Evolutionary conservation across 805 yeast genomes (phyloP).

Genomic region (Ogataea nakhonphanomensis): DNA sequence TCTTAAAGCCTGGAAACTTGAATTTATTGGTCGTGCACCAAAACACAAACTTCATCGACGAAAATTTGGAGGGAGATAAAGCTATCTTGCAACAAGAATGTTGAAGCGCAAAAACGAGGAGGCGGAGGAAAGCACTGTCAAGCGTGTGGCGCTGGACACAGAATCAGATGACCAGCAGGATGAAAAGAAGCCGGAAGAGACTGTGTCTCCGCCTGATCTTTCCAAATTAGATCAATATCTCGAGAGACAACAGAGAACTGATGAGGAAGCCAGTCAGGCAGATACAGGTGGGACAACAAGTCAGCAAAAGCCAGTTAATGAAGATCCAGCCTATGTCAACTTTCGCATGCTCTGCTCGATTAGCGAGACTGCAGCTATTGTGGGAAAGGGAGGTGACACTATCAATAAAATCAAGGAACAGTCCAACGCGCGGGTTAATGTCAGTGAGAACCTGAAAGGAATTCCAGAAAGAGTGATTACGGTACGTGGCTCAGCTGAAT

Average conservation of each 20-base stretch:
- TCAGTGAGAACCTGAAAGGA: constrained; percentile 68
- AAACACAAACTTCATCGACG: constrained; percentile 1
- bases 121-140: constrained; percentile 50
- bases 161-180: constrained; percentile 43
- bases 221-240: neutral
- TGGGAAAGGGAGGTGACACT: constrained; percentile 78
- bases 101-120: constrained; percentile 73
- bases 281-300: neutral
- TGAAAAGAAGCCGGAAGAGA: constrained; percentile 26
- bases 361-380: constrained; percentile 70
- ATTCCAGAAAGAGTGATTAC: constrained; percentile 72
- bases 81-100: constrained; percentile 20
- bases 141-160: constrained; percentile 69
- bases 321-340: constrained; percentile 60
- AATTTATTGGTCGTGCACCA: constrained; percentile 7
- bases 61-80: constrained; percentile 7
- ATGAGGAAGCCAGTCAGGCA: constrained; percentile 2
- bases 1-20: neutral
- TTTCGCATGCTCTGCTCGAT: constrained; percentile 74
- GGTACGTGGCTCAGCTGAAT: constrained; percentile 70
- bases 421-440: constrained; percentile 63
- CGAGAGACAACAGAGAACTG: constrained; percentile 2
- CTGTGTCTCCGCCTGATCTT: constrained; percentile 29
- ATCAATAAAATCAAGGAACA: constrained; percentile 60
- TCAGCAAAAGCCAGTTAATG: constrained; percentile 28